Conservation (phyloP, 2,329 filamentous ascomycete species). For the Xylariaceae sp. region DNA sequence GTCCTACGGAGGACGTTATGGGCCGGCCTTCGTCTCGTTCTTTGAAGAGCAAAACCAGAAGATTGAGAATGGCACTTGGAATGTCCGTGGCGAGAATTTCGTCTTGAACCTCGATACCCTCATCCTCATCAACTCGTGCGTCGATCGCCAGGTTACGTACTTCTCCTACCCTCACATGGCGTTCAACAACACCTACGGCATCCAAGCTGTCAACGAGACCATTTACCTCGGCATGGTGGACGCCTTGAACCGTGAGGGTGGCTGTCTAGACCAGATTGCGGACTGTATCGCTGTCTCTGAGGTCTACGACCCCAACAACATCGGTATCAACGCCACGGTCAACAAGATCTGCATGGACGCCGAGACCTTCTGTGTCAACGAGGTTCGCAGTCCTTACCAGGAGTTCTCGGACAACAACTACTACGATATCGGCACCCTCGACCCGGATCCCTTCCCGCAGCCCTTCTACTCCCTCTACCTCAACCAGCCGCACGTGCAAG, state of each 20-base stretch:
- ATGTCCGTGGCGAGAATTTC: constrained; percentile 27
- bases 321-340: constrained; percentile 39
- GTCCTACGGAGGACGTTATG: constrained; percentile 33
- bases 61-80: constrained; percentile 30
- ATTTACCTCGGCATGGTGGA: constrained; percentile 30
- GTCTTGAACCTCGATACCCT: constrained; percentile 36
- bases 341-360: constrained; percentile 37
- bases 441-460: constrained; percentile 47
- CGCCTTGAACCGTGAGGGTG: constrained; percentile 32
- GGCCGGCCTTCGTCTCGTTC: constrained; percentile 29
- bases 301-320: constrained; percentile 44
- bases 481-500: constrained; percentile 51
- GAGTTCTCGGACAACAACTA: constrained; percentile 40
- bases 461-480: constrained; percentile 51
- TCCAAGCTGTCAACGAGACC: constrained; percentile 29
- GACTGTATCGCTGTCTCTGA: constrained; percentile 44
- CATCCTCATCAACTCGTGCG: constrained; percentile 53
- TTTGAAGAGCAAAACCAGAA: constrained; percentile 32
- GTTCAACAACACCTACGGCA: constrained; percentile 37
- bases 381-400: constrained; percentile 25
- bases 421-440: constrained; percentile 51
- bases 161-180: constrained; percentile 40
- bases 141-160: constrained; percentile 42
- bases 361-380: constrained; percentile 25
- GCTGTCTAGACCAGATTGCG: constrained; percentile 49